These are phyloP conservation scores for Discostella stelligeroides DNA, from an alignment of 108 stramenopile genomes.

Conservation along the genomic window DNA sequence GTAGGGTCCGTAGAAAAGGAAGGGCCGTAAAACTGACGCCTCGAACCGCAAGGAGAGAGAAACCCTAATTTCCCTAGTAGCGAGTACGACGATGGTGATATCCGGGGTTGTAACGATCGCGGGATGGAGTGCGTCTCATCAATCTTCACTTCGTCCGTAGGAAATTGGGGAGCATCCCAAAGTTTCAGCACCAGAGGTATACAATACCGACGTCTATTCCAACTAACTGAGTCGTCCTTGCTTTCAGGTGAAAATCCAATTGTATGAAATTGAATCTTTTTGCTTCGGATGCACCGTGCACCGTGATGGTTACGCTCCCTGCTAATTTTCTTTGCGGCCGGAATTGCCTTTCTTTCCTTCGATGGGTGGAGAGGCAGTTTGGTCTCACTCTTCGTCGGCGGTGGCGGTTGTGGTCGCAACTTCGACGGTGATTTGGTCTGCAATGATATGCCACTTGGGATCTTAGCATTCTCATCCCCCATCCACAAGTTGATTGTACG, in stretches of 20 bases:
- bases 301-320: slow-evolving; percentile 8
- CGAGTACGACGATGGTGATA: slow-evolving; percentile 36
- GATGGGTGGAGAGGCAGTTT: background rate
- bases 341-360: background rate
- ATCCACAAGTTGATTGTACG: slow-evolving; percentile 24
- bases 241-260: slow-evolving; percentile 26
- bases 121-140: slow-evolving; percentile 18
- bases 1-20: slow-evolving; percentile 1
- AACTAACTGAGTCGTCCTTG: slow-evolving; percentile 15
- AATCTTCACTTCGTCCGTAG: background rate
- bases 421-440: background rate
- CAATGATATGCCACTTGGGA: slow-evolving; percentile 9
- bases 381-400: slow-evolving; percentile 2
- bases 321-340: background rate
- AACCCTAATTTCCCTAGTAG: slow-evolving; percentile 35
- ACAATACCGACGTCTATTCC: slow-evolving; percentile 39
- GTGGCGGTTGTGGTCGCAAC: background rate
- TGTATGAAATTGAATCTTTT: slow-evolving; percentile 45
- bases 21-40: slow-evolving; percentile 19
- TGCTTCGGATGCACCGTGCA: slow-evolving; percentile 41
- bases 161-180: slow-evolving; percentile 71
- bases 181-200: slow-evolving; percentile 69
- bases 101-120: slow-evolving; percentile 24
- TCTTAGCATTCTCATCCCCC: slow-evolving; percentile 13
- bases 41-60: slow-evolving; percentile 27